These are phyloP conservation scores for Phytophthora pistaciae DNA, from an alignment of 352 stramenopile species.

Conservation along the genomic window DNA sequence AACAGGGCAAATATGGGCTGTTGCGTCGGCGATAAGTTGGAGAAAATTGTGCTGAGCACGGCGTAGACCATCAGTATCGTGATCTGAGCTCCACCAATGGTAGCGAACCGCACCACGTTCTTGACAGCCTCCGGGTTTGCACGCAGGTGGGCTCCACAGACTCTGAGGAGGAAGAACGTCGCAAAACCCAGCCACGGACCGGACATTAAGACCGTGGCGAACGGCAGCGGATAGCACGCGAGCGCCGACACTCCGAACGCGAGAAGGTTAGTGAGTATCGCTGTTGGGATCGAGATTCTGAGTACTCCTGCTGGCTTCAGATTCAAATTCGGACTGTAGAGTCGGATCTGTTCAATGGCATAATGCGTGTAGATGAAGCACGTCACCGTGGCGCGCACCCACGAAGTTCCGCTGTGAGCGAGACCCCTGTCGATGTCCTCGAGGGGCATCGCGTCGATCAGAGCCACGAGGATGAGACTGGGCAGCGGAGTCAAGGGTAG, in stretches of 20 bases:
- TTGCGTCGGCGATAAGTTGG: slow-evolving; percentile 12
- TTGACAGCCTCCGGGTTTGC: slow-evolving; percentile 19
- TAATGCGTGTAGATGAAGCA: slow-evolving; percentile 35
- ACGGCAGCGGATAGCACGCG: slow-evolving; percentile 28
- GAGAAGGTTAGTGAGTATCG: slow-evolving; percentile 14
- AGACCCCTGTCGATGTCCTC: slow-evolving; percentile 12
- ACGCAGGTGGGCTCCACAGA: slow-evolving; percentile 22
- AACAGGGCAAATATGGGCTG: slow-evolving; percentile 48
- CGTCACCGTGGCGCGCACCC: slow-evolving; percentile 13
- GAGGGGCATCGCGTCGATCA: slow-evolving; percentile 28
- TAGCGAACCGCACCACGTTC: slow-evolving; percentile 26
- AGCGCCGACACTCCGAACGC: slow-evolving; percentile 4
- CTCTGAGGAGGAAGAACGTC: slow-evolving; percentile 19
- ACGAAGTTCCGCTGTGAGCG: slow-evolving; percentile 7
- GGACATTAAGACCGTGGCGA: slow-evolving; percentile 14
- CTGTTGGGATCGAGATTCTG: slow-evolving; percentile 18
- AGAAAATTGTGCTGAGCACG: slow-evolving; percentile 17
- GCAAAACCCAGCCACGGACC: slow-evolving; percentile 27
- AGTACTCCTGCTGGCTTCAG: slow-evolving; percentile 4
- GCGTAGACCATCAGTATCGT: slow-evolving; percentile 18
- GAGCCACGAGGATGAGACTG: slow-evolving; percentile 17
- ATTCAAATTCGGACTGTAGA: slow-evolving; percentile 29
- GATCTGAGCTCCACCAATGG: slow-evolving; percentile 18
- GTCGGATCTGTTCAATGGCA: slow-evolving; percentile 28
- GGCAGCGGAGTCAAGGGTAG: slow-evolving; percentile 20